Conservation (phyloP, 2,329 filamentous ascomycete genomes). For the Cercospora janseana region DNA sequence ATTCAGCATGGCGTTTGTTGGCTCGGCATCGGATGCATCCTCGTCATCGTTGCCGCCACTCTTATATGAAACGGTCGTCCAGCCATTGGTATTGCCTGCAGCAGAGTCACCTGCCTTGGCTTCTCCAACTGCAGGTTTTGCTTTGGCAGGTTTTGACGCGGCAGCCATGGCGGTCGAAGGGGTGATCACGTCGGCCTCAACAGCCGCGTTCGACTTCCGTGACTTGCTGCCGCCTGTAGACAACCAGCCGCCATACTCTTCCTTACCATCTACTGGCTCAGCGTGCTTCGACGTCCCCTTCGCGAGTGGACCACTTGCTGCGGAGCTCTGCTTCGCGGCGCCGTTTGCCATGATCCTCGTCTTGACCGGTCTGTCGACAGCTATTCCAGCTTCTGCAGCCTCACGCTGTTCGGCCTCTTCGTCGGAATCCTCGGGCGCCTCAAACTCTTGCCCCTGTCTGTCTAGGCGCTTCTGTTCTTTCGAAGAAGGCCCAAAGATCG, state of each 20-base stretch:
- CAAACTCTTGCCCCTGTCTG: constrained; percentile 55
- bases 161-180: constrained; percentile 8
- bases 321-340: constrained; percentile 31
- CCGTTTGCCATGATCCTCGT: constrained; percentile 21
- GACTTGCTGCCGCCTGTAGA: constrained; percentile 25
- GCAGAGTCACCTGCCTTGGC: constrained; percentile 5
- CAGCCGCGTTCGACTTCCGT: constrained; percentile 23
- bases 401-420: constrained; percentile 38
- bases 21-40: constrained; percentile 31
- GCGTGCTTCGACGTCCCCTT: constrained; percentile 23
- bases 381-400: constrained; percentile 37
- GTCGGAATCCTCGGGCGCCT: constrained; percentile 57
- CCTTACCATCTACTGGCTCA: constrained; percentile 3
- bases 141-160: constrained; percentile 10
- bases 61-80: constrained; percentile 44
- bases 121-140: constrained; percentile 20
- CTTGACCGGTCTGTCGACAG: constrained; percentile 33
- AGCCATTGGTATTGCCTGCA: constrained; percentile 42
- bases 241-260: constrained; percentile 26
- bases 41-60: constrained; percentile 29
- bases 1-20: constrained; percentile 30
- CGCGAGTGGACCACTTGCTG: constrained; percentile 28
- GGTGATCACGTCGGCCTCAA: constrained; percentile 24
- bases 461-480: constrained; percentile 39
- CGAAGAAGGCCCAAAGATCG: constrained; percentile 61